Conservation (phyloP, 331 rosid species). For the Quercus lobata region DNA sequence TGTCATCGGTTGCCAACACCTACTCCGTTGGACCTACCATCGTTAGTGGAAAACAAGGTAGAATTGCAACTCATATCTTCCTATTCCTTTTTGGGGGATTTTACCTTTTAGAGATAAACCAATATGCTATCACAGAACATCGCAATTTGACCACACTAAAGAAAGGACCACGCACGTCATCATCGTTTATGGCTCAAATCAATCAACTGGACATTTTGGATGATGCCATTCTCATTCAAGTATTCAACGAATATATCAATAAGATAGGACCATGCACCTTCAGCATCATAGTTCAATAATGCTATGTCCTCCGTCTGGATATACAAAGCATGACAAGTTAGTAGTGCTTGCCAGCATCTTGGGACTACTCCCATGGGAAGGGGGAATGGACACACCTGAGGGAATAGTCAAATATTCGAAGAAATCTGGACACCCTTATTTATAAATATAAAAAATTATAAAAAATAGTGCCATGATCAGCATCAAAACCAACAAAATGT, state of each 20-base stretch:
- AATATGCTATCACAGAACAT: neutral
- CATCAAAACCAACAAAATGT: neutral
- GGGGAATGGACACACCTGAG: no score
- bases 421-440: no score
- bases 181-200: conserved; percentile 38
- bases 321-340: conserved; percentile 13
- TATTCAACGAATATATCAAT: conserved; percentile 94
- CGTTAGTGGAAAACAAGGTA: no score
- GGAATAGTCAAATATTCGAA: no score
- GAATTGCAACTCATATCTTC: conserved; percentile 16
- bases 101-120: conserved; percentile 5
- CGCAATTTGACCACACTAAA: neutral
- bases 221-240: conserved; percentile 70
- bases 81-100: neutral
- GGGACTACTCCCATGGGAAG: no score
- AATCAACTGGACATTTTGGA: conserved; percentile 32
- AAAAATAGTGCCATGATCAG: neutral
- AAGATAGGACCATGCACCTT: conserved; percentile 99
- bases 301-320: conserved; percentile 62
- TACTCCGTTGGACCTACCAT: no score
- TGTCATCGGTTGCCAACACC: no score
- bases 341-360: neutral
- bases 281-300: conserved; percentile 84
- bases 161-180: conserved; percentile 19
- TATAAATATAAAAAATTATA: no score